Percentiles rank a stretch among this genome's conserved stretches.
Conservation (phyloP, 345 rosid genomes). For the Euphorbia peplus region DNA sequence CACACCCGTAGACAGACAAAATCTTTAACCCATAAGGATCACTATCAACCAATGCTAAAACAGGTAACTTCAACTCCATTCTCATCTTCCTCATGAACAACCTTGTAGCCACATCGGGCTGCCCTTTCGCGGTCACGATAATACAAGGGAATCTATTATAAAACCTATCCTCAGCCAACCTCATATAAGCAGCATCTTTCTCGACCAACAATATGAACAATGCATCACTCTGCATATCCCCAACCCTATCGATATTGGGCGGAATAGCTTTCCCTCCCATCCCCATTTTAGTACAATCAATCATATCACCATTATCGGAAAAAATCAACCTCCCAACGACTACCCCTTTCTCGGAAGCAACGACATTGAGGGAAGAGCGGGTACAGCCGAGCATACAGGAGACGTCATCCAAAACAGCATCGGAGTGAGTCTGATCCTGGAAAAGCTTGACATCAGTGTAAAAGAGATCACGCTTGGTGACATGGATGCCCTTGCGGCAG, state of each 20-base stretch:
- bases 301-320: slow-evolving; percentile 97
- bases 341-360: slow-evolving; percentile 92
- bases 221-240: slow-evolving; percentile 94
- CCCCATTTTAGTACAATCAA: slow-evolving; percentile 96
- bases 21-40: slow-evolving; percentile 95
- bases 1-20: slow-evolving; percentile 90
- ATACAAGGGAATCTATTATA: slow-evolving; percentile 94
- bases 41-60: slow-evolving; percentile 91
- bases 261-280: slow-evolving; percentile 99
- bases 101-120: slow-evolving; percentile 96
- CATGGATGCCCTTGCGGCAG: slow-evolving; percentile 75
- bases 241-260: slow-evolving; percentile 88
- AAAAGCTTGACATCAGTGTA: slow-evolving; percentile 97
- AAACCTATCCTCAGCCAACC: slow-evolving; percentile 92
- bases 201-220: slow-evolving; percentile 78
- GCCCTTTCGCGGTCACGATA: slow-evolving; percentile 92
- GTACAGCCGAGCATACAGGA: slow-evolving; percentile 95
- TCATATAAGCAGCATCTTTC: slow-evolving; percentile 91
- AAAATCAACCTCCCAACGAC: slow-evolving; percentile 90
- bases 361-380: slow-evolving; percentile 84
- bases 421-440: slow-evolving; percentile 97
- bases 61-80: slow-evolving; percentile 84
- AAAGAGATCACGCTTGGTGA: slow-evolving; percentile 97
- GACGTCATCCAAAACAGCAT: slow-evolving; percentile 80
- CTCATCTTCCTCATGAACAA: slow-evolving; percentile 93